Evolutionary conservation across 202 grass and related monocot genomes (phyloP).

Genomic region (Bolboschoenoplectus hybrid): DNA sequence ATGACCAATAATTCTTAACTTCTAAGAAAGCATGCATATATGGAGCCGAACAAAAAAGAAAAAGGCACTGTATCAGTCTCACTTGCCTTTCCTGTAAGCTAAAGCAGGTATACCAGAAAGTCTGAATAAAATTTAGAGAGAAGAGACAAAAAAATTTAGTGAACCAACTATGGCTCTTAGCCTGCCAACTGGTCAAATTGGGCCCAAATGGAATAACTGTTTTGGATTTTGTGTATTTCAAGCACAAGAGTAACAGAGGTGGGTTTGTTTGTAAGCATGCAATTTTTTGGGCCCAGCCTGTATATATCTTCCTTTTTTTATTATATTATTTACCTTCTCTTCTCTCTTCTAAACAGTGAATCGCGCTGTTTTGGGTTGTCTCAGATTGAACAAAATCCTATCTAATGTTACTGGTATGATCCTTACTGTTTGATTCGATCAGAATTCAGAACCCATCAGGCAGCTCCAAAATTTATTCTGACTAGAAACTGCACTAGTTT

Average conservation of each 20-base stretch:
- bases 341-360: background rate
- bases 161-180: slow-evolving; percentile 16
- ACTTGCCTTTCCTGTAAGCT: slow-evolving; percentile 12
- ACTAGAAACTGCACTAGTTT: background rate
- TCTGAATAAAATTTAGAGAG: background rate
- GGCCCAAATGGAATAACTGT: background rate
- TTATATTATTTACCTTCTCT: no score
- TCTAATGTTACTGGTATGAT: background rate
- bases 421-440: background rate
- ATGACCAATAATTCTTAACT: background rate
- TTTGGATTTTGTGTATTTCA: background rate
- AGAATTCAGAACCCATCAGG: background rate
- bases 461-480: background rate
- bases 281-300: background rate
- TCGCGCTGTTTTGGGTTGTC: background rate
- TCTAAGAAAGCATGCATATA: background rate
- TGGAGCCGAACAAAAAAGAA: background rate
- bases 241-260: background rate
- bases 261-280: background rate
- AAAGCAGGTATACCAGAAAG: slow-evolving; percentile 18
- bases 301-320: background rate
- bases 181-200: slow-evolving; percentile 31
- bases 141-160: slow-evolving; percentile 14
- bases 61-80: background rate
- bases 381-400: slow-evolving; percentile 1